Base-by-base conservation (phyloP, 148 eudicot species). In the Chenopodium formosanum region DNA sequence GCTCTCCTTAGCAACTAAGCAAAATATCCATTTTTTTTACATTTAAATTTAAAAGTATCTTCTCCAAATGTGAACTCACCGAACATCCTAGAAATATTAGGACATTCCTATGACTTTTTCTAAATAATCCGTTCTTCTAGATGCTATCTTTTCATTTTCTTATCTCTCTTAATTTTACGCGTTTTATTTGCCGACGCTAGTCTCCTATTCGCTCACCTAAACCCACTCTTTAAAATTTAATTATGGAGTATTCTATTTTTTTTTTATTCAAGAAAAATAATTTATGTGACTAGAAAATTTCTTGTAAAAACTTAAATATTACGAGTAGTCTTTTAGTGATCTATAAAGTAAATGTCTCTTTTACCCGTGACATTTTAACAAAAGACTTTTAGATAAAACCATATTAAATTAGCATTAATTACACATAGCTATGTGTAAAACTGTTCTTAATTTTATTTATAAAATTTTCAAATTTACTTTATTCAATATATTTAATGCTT, bases 1-100 rank as follows among this genome's bases (percentile, higher is more conserved):
- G 75, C 70, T 77, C 46, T 78, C 81, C 86, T 84, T 84, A 81
- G 81, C 86, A 73, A 77, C 84, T 81, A 84, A 84, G 86, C 73
- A 75, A 79, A 70, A 77, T 13, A 58, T 68, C 58, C 17, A 75
- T 10, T 40, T 52, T 7, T 64, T 1, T 20, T 23, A 23, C 23
- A 23, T 40, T 46, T 50, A 77, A 19, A 29, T 70, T 22, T 5
- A 62, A 16, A 66, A 64, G 2, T 7, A 4, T 79, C 19, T 16
- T 37, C 44, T 53, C 27, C 37, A 69, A 40, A 11, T 82, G 84
- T 82, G 84, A 82, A 82, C 62, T 34, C 80, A 76, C 79, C 75
- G 63, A 69, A 69, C 63, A 48, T 69, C 75, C 68, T 75, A 50
- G 74, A 67, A 67, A 1, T 50, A 20, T 2, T n/a, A 75, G 40